phyloP scores from a whole-genome alignment of 164 flowering plant genomes.

The Nymphaea colorata region DNA sequence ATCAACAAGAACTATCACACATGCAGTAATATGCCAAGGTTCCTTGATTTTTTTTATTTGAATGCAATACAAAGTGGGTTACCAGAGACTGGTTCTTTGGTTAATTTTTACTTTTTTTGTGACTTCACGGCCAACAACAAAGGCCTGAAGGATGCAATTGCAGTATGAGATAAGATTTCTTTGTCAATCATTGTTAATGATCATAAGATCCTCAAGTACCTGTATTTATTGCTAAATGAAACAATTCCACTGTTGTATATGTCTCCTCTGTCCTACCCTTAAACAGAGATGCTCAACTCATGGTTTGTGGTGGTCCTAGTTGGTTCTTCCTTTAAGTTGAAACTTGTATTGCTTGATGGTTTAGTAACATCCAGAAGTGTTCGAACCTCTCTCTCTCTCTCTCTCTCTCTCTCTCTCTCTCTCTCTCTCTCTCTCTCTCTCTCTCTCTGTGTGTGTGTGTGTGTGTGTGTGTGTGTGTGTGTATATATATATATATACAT shows the following conservation, averaged over 20 bases:
- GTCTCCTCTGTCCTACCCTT: not conserved
- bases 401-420: not conserved
- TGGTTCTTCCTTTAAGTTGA: no score
- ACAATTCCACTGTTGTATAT: not conserved
- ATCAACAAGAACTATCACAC: conserved; percentile 78
- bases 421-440: no score
- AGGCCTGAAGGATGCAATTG: conserved; percentile 89
- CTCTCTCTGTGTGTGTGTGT: no score
- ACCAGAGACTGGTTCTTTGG: not conserved
- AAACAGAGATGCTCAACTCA: not conserved
- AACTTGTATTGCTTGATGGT: not conserved
- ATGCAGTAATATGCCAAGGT: conserved; percentile 93
- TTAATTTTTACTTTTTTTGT: not conserved
- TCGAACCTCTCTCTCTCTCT: no score
- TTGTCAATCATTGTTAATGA: conserved; percentile 64
- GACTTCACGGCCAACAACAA: conserved; percentile 61
- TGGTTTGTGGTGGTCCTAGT: no score
- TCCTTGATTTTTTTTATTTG: not conserved
- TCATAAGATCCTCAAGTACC: conserved; percentile 37
- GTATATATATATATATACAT: no score
- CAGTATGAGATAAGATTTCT: conserved; percentile 84
- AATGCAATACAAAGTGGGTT: not conserved
- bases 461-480: no score
- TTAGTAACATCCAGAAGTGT: not conserved
- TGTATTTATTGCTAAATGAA: not conserved